These are phyloP conservation scores for Rhododendron ferrugineum DNA, from an alignment of 148 eudicot genomes.

Conservation along the genomic window DNA sequence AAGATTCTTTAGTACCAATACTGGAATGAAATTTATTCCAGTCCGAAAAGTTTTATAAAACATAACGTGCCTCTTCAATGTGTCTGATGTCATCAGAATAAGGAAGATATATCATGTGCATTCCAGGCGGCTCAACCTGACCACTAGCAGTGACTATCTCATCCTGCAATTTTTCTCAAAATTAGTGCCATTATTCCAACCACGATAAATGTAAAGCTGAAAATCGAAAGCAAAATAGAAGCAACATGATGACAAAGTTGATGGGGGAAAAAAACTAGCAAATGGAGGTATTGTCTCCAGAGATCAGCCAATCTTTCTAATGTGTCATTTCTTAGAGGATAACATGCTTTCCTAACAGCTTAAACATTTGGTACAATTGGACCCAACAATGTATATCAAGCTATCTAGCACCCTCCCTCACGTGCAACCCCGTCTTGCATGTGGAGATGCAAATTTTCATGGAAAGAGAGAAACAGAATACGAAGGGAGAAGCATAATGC, in stretches of 20 bases:
- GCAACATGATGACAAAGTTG: not conserved
- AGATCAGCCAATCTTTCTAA: not conserved
- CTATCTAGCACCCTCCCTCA: too few relatives aligned
- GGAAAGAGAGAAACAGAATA: too few relatives aligned
- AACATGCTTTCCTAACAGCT: not conserved
- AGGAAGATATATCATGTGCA: slow-evolving; percentile 96
- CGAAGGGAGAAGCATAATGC: too few relatives aligned
- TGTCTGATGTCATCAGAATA: slow-evolving; percentile 91
- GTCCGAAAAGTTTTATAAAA: not conserved
- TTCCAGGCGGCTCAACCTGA: slow-evolving; percentile 94
- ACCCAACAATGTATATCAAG: too few relatives aligned
- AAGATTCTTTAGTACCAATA: slow-evolving; percentile 6
- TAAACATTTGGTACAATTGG: too few relatives aligned
- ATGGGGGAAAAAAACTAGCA: not conserved
- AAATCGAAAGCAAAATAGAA: not conserved
- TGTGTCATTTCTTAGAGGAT: not conserved
- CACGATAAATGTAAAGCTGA: not conserved
- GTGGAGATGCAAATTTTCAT: too few relatives aligned
- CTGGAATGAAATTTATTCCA: not conserved
- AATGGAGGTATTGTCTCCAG: not conserved
- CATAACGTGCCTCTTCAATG: slow-evolving; percentile 61
- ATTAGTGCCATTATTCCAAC: not conserved
- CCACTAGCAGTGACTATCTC: slow-evolving; percentile 63
- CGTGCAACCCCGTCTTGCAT: too few relatives aligned
- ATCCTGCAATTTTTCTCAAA: slow-evolving; percentile 45